Evolutionary conservation across 495 filamentous ascomycete genomes (phyloP).

Genomic region (Penicillium soppii): DNA sequence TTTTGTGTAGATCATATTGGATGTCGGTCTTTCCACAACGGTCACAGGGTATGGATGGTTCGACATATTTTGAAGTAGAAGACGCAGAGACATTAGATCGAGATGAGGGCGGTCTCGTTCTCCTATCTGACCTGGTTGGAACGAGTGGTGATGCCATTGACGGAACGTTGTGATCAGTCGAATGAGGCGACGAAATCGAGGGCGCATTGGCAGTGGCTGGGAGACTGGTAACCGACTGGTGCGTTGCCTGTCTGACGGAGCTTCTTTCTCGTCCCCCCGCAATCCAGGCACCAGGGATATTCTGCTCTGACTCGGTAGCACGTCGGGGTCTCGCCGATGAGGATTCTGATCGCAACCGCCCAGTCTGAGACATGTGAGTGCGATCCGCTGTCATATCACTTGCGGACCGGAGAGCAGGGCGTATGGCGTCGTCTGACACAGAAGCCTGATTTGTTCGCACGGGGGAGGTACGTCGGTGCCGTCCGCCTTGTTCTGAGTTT

Average conservation of each 20-base stretch:
- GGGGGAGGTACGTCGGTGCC: slow-evolving; percentile 38
- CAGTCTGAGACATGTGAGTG: slow-evolving; percentile 27
- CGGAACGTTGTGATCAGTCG: slow-evolving; percentile 5
- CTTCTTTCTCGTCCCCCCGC: slow-evolving; percentile 28
- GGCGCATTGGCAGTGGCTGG: slow-evolving; percentile 15
- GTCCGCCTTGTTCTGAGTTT: slow-evolving; percentile 49
- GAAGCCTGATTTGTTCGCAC: slow-evolving; percentile 33
- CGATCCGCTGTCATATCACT: slow-evolving; percentile 44
- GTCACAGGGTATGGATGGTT: slow-evolving; percentile 72
- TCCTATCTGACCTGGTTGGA: slow-evolving; percentile 24
- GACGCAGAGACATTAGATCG: slow-evolving; percentile 27
- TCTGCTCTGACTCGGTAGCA: slow-evolving; percentile 39
- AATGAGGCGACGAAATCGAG: neutral
- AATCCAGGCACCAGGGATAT: slow-evolving; percentile 31
- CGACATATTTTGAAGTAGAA: slow-evolving; percentile 53
- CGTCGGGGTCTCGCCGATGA: slow-evolving; percentile 32
- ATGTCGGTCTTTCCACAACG: slow-evolving; percentile 65
- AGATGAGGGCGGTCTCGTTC: slow-evolving; percentile 35
- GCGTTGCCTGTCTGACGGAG: slow-evolving; percentile 18
- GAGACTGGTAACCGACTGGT: slow-evolving; percentile 21
- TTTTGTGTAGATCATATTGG: slow-evolving; percentile 79
- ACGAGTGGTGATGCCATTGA: slow-evolving; percentile 19
- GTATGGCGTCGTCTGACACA: slow-evolving; percentile 36
- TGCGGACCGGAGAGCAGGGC: slow-evolving; percentile 39
- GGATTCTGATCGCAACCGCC: slow-evolving; percentile 24